Evolutionary conservation across 2,329 filamentous ascomycete species (phyloP), one percentile per base, ranked within the genome.

Genomic region (Aspergillus candidus): DNA sequence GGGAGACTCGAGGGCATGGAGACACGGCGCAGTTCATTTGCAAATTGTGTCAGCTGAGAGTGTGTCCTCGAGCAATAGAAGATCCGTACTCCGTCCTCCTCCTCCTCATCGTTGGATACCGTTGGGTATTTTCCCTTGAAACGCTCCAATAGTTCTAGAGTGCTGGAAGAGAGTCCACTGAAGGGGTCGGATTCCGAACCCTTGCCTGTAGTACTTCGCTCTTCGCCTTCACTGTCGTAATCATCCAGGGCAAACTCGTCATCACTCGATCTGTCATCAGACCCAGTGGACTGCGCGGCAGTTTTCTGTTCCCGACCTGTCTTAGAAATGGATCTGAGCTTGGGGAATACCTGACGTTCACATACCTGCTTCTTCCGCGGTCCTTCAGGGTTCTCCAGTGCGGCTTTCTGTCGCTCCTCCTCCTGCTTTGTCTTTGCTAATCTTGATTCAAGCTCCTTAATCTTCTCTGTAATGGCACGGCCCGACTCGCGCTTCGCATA

Each of bases 21-120:
- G n/a, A 94, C 86, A 22, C 88, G 81, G 2, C 83, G 80, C 39
- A 96, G 70, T 63, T 96, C 90, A 34, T 82, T 78, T 13, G 91
- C 83, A 64, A 96, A 94, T 60, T 96, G 90, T 1, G 85, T 84
- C 11, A 96, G 70, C 59, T 96, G 90, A 3, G 90, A 96, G 65
- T 96, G 90, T 1, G 90, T 96, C 60, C 90, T 79, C 6, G 90
- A 96, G 44, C 89, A 93, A 68, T 91, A 95, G 65, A 87, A 94
- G 40, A 96, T 86, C 74, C 91, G 94, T 40, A 85, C 72, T 51
- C 84, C 81, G 11, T 79, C 73, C 6, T 75, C 64, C 32, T 78
- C 72, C n/a, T 74, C 69, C 6, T 73, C 68, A 12, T 63, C 55
- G 13, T 59, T 62, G 42, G 44, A 40, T 15, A 51, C 57, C 27